Base-by-base conservation (phyloP, 1,284 basidiomycete genomes). In the Microbotryum scabiosae region DNA sequence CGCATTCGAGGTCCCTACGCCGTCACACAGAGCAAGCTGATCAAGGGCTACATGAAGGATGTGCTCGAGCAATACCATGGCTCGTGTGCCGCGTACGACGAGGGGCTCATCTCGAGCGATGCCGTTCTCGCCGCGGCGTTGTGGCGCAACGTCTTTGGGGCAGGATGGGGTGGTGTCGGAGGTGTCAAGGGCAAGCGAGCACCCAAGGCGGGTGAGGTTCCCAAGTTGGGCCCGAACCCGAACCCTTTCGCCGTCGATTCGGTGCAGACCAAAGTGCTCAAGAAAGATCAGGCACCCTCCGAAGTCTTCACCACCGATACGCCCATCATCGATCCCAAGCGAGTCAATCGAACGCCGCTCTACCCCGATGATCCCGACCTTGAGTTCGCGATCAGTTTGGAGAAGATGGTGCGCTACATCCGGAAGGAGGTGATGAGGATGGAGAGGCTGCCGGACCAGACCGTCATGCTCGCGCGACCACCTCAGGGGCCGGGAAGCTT, bases 1-100 rank as follows among this genome's bases (percentile, higher is more conserved):
- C 86, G 93, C 63, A 87, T 97, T 69, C 85, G 93, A 21, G 72
- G 74, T 75, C 83, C 59, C 82, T 96, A 68, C 82, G 93, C 62
- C 84, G 80, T 72, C 60, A 74, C 36, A 84, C 92, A 54, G 84
- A 90, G 73, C 9, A 78, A 85, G 6, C 81, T 94, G 43, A 85
- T 98, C 62, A 85, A 85, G 59, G 84, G 85, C 52, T 91, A 97
- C 75, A 88, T 98, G 89, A 86, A 87, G 60, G 81, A 82, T 69
- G 76, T 96, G 80, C 87, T 87, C 65, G 86, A 93, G 74, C 92
- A 97, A 75, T 96, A 90, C 85, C 82, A 85, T 9, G 94, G 94
- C 1, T 80, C 90, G 62, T 82, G 85, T 5, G 78, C 93, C 62
- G 82, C 86, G 1, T 82, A 93, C 66, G 93, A 97, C 74, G 80